A percentile compares a stretch with the other conserved stretches of the same genome.
Evolutionary conservation across 371 early-diverging fungal species (phyloP).

Genomic region (Actinomucor elegans): DNA sequence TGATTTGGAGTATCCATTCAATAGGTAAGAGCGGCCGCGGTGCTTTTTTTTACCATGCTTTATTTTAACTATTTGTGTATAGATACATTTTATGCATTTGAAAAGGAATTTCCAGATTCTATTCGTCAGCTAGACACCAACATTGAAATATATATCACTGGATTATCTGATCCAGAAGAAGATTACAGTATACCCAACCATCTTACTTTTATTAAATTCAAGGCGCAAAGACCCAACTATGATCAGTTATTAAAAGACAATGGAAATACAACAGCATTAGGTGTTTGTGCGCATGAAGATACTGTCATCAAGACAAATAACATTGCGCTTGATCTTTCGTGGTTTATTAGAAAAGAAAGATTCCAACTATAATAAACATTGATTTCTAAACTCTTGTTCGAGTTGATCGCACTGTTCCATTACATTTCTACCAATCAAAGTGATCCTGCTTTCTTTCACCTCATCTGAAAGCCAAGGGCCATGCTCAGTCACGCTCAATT

Average conservation of each 20-base stretch:
- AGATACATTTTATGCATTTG: conserved; percentile 26
- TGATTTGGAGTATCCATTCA: conserved; percentile 29
- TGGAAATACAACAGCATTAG: conserved; percentile 15
- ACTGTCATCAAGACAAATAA: conserved; percentile 18
- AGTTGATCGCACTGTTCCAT: conserved; percentile 14
- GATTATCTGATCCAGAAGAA: conserved; percentile 13
- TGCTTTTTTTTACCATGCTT: too few species aligned
- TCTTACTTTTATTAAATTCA: background rate
- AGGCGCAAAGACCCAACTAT: conserved; percentile 1
- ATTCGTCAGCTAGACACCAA: background rate
- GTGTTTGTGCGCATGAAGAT: conserved; percentile 37
- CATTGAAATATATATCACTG: conserved; percentile 16
- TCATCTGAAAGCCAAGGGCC: conserved; percentile 23
- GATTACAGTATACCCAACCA: background rate
- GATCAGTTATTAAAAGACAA: conserved; percentile 1
- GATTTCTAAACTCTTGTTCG: conserved; percentile 14
- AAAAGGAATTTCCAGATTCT: conserved; percentile 7
- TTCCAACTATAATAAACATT: conserved; percentile 25
- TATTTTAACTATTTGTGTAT: too few species aligned
- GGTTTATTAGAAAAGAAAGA: conserved; percentile 33
- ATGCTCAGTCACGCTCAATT: conserved; percentile 17
- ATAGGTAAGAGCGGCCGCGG: too few species aligned
- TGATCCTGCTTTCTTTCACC: conserved; percentile 27
- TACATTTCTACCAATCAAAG: conserved; percentile 36
- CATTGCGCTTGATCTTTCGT: conserved; percentile 21